Percentiles rank a stretch among this genome's conserved stretches.
These are phyloP conservation scores for Termitomyces sp. DNA, from an alignment of 768 basidiomycete species.

Conservation along the genomic window DNA sequence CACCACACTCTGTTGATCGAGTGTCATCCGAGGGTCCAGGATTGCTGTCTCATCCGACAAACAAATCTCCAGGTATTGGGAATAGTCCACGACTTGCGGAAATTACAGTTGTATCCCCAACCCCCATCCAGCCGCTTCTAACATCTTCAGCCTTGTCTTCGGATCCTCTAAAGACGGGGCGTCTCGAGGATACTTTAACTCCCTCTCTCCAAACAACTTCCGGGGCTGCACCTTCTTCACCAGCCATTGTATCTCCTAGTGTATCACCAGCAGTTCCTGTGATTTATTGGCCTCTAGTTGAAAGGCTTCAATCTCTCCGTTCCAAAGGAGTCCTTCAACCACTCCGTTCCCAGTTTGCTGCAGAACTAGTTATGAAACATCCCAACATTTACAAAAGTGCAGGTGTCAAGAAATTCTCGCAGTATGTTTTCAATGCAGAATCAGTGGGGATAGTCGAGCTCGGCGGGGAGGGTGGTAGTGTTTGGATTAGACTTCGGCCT, in stretches of 20 bases:
- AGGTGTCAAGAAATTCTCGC: constrained; percentile 38
- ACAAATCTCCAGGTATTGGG: too few relatives aligned
- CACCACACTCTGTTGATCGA: too few relatives aligned
- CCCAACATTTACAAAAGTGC: constrained; percentile 30
- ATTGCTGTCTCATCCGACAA: too few relatives aligned
- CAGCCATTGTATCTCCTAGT: background rate
- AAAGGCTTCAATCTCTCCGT: constrained; percentile 24
- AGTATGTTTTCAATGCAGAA: constrained; percentile 35
- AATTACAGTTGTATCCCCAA: background rate
- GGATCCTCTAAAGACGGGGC: background rate
- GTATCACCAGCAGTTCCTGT: background rate
- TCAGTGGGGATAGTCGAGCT: constrained; percentile 17
- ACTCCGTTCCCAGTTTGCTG: constrained; percentile 33
- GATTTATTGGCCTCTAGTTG: constrained; percentile 30
- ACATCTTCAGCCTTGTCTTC: background rate
- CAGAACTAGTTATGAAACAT: constrained; percentile 21
- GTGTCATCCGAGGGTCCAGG: too few relatives aligned
- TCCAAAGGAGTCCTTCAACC: constrained; percentile 25
- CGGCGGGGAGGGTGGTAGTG: background rate
- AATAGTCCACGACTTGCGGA: background rate
- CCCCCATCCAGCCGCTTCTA: background rate
- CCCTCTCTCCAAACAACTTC: background rate
- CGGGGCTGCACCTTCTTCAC: background rate
- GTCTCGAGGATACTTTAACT: background rate
- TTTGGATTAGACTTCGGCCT: background rate